Base-by-base conservation (phyloP, 305 asterid species). In the Solanum hybrid region DNA sequence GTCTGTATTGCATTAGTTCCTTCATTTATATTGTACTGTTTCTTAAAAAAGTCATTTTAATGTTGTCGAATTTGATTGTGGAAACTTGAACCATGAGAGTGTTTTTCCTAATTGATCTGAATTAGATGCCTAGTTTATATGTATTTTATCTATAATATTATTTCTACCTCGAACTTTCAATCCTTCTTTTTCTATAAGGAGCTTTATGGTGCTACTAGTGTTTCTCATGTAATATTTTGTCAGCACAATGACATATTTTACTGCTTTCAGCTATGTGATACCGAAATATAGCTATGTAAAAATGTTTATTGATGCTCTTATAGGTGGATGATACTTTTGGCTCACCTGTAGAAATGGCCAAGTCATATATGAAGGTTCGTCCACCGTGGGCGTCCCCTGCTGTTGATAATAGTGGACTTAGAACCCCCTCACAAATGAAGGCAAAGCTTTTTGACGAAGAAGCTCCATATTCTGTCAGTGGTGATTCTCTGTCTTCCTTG, bases 261-360 rank as follows among this genome's bases (percentile, higher is more conserved):
- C 76, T 91, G 82, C 64, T 89, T 84, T 89, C 88, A 86, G 86
- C 86, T 73, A 87, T 87, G 91, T 86, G 89, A 75, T 31, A 60
- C 89, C 31, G 32, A 40, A 89, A 38, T 45, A 37, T 35, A 31
- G 45, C 75, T 51, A 29, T 84, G n/a, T 56, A 85, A 85, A 14
- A 56, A 85, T 36, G 45, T 73, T 81, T 80, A 37, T 88, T 89
- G 77, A 89, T 89, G 90, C 84, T 86, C 73, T 72, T 40, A 85
- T 94, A 97, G 99, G 92, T 90, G 89, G 96, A 92, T 89, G 91
- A 90, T 78, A 93, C 91, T 87, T 94, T 90, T 51, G 94, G 94
- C 91, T 95, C 99, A 89, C 98, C 98, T 60, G 94, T 90, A 66
- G 96, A 96, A 91, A 90, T 95, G 88, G 99, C 98, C 69, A 94